phyloP scores from a whole-genome alignment of 306 rosid genomes.

The Fagus sylvatica region DNA sequence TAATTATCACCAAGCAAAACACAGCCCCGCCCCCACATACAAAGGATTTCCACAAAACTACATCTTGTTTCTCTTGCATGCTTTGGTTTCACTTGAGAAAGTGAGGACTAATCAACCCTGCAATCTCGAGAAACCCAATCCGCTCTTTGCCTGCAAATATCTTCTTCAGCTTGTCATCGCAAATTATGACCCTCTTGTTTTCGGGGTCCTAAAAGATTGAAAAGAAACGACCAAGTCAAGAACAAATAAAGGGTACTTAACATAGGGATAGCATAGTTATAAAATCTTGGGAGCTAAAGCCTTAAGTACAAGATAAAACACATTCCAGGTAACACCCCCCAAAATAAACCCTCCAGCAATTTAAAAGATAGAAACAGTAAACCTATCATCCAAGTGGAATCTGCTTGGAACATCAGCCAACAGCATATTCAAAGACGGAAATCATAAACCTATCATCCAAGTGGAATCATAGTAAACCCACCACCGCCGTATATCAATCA shows the following conservation, averaged over 20 bases:
- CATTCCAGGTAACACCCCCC: background rate
- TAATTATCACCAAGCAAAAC: conserved; percentile 37
- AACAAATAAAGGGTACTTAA: conserved; percentile 10
- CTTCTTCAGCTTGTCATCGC: conserved; percentile 93
- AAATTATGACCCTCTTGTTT: conserved; percentile 69
- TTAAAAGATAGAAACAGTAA: background rate
- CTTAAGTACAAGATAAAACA: background rate
- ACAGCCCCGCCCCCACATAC: conserved; percentile 28
- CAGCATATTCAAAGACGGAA: background rate
- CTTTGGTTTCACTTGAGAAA: conserved; percentile 54
- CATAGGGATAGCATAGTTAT: background rate
- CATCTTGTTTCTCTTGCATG: background rate
- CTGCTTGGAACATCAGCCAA: background rate
- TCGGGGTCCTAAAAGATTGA: conserved; percentile 58
- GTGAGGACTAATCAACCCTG: conserved; percentile 84
- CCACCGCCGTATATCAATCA: background rate
- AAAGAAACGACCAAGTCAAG: conserved; percentile 20
- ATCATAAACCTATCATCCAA: background rate
- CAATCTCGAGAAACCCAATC: conserved; percentile 82
- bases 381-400: background rate
- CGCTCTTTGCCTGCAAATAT: conserved; percentile 71
- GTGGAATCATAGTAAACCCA: background rate
- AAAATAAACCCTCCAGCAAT: background rate
- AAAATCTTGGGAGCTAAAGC: background rate
- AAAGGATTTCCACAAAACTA: conserved; percentile 4